phyloP scores from a whole-genome alignment of 148 eudicot species.

The Gaultheria prostrata region DNA sequence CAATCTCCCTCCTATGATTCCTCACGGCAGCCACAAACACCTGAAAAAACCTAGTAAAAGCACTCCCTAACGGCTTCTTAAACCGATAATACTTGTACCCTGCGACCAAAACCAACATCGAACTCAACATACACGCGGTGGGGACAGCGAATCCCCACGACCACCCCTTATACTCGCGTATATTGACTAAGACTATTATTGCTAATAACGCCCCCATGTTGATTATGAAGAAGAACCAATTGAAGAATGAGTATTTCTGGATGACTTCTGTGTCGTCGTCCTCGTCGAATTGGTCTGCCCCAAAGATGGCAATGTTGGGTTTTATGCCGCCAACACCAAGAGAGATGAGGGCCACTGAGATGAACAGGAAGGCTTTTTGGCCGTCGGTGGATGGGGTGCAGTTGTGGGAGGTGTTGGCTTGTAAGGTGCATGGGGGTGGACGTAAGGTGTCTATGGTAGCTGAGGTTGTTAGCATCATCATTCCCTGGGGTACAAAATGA shows the following conservation, averaged over 20 bases:
- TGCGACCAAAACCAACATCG: conserved; percentile 31
- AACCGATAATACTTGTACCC: conserved; percentile 39
- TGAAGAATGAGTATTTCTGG: conserved; percentile 48
- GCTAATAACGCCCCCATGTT: conserved; percentile 54
- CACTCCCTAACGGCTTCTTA: conserved; percentile 52
- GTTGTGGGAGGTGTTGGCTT: conserved; percentile 13
- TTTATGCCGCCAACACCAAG: conserved; percentile 58
- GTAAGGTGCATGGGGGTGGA: conserved; percentile 35
- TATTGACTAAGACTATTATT: conserved; percentile 36
- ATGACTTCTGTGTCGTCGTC: conserved; percentile 33
- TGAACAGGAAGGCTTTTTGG: conserved; percentile 42
- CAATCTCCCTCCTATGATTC: conserved; percentile 35
- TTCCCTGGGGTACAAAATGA: conserved; percentile 24
- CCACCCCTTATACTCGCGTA: conserved; percentile 39
- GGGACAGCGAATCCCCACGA: conserved; percentile 48
- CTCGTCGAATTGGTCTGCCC: conserved; percentile 56
- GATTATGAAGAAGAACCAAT: conserved; percentile 59
- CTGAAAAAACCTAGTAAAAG: conserved; percentile 51
- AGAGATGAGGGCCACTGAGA: conserved; percentile 42
- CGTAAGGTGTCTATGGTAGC: conserved; percentile 41
- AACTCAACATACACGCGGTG: conserved; percentile 34
- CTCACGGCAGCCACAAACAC: conserved; percentile 41
- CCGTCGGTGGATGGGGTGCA: conserved; percentile 28
- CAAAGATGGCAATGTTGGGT: conserved; percentile 52
- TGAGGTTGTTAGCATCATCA: conserved; percentile 46